phyloP scores from a whole-genome alignment of 2,329 filamentous ascomycete species.

The Plectosphaerella cucumerina region DNA sequence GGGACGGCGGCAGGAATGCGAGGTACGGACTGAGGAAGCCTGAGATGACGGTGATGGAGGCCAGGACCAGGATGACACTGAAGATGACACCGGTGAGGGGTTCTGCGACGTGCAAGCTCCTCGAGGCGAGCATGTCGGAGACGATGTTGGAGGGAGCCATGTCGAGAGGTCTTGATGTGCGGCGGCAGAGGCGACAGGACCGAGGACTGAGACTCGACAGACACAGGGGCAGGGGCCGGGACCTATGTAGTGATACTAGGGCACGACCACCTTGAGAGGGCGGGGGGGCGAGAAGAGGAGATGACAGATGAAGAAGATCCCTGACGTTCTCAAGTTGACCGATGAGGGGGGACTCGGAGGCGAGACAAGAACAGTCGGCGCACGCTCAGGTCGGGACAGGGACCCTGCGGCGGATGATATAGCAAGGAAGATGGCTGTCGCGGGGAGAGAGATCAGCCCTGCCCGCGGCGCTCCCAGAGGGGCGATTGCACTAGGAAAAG shows the following conservation, averaged over 20 bases:
- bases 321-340: too few relatives aligned
- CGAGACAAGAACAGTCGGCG: too few relatives aligned
- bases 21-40: constrained; percentile 28
- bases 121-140: not conserved
- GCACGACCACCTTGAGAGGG: not conserved
- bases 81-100: constrained; percentile 29
- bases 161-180: not conserved
- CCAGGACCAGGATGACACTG: constrained; percentile 28
- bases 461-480: too few relatives aligned
- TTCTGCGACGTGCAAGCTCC: constrained; percentile 12
- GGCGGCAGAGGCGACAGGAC: not conserved
- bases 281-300: too few relatives aligned
- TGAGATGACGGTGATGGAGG: constrained; percentile 28
- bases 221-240: not conserved
- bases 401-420: too few relatives aligned
- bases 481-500: too few relatives aligned
- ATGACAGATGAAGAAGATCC: too few relatives aligned
- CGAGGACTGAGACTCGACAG: not conserved
- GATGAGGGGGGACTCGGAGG: too few relatives aligned
- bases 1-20: not conserved
- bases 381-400: too few relatives aligned
- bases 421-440: too few relatives aligned
- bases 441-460: too few relatives aligned
- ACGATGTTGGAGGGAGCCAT: constrained; percentile 7
- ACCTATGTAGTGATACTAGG: constrained; percentile 4